Evolutionary conservation across 2,329 filamentous ascomycete genomes (phyloP).

Genomic region (Grosmannia clavigera): DNA sequence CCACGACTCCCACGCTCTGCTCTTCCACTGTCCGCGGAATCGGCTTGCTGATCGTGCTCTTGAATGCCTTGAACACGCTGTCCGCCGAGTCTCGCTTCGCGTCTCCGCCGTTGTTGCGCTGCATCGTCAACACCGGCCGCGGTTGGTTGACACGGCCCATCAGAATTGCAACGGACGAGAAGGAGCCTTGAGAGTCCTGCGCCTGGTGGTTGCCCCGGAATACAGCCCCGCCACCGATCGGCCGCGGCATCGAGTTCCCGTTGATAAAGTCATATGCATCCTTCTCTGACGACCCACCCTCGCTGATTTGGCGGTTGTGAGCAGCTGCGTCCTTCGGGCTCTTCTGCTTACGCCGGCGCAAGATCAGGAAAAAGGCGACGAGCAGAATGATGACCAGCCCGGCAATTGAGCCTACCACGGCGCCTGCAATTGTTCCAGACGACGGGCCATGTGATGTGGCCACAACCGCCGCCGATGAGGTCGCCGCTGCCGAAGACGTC

Average conservation of each 20-base stretch:
- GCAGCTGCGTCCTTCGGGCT: conserved; percentile 35
- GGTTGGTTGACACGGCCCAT: conserved; percentile 48
- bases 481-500: conserved; percentile 3
- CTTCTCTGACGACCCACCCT: conserved; percentile 43
- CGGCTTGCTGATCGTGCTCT: conserved; percentile 49
- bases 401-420: conserved; percentile 69
- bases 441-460: conserved; percentile 14
- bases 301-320: conserved; percentile 30
- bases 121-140: conserved; percentile 20
- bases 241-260: conserved; percentile 24
- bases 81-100: conserved; percentile 37
- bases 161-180: conserved; percentile 52
- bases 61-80: conserved; percentile 50
- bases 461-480: conserved; percentile 6
- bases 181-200: conserved; percentile 42
- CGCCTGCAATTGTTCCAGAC: conserved; percentile 56
- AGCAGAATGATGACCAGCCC: conserved; percentile 61
- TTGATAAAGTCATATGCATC: conserved; percentile 35
- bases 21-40: conserved; percentile 30
- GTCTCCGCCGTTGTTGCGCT: conserved; percentile 36
- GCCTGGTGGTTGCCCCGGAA: conserved; percentile 41
- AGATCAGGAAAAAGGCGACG: conserved; percentile 56
- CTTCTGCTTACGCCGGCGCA: conserved; percentile 41
- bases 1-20: conserved; percentile 11
- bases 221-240: conserved; percentile 20